These are phyloP conservation scores for Anthracocystis walkeri DNA, from an alignment of 1,284 basidiomycete species.

Conservation along the genomic window DNA sequence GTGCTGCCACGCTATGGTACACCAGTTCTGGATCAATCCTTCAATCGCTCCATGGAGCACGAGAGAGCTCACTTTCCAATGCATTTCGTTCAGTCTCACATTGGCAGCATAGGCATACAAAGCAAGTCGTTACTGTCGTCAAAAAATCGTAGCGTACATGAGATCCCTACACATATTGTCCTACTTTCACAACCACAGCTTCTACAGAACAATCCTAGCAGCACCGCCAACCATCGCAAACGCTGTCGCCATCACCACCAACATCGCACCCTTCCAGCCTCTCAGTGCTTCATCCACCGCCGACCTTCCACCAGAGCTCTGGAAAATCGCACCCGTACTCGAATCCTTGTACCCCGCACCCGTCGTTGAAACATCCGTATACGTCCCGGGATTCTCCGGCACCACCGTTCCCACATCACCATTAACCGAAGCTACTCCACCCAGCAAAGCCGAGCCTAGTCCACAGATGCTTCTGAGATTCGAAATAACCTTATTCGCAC, in stretches of 20 bases:
- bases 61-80: too few relatives aligned
- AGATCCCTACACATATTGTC: not conserved
- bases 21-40: too few relatives aligned
- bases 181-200: too few relatives aligned
- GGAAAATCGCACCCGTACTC: constrained; percentile 50
- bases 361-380: constrained; percentile 51
- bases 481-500: constrained; percentile 43
- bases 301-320: constrained; percentile 18
- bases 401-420: constrained; percentile 27
- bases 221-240: constrained; percentile 25
- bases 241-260: constrained; percentile 12
- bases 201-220: constrained; percentile 14
- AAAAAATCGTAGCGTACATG: not conserved
- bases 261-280: constrained; percentile 10
- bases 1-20: too few relatives aligned
- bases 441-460: constrained; percentile 49
- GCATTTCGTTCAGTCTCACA: not conserved
- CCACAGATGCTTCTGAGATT: constrained; percentile 61
- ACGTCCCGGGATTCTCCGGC: constrained; percentile 20
- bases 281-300: constrained; percentile 20
- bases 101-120: not conserved
- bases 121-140: not conserved
- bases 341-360: constrained; percentile 46
- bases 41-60: too few relatives aligned
- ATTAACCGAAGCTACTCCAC: constrained; percentile 52